A percentile compares a stretch with the other conserved stretches of the same genome.
Conservation (phyloP, 306 rosid genomes). For the Trifolium pratense region DNA sequence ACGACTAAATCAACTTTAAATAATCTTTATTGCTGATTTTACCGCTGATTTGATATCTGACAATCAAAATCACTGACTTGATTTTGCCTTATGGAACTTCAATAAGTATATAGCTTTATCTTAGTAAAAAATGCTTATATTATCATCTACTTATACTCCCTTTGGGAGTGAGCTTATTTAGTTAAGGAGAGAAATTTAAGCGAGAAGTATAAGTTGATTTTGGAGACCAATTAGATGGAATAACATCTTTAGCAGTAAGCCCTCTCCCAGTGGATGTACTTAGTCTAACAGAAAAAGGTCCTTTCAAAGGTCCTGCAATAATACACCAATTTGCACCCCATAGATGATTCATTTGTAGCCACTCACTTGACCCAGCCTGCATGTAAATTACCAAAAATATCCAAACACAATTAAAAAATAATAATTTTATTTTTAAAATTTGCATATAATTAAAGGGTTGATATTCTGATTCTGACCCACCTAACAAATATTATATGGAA, state of each 20-base stretch:
- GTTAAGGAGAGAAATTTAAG: constrained; percentile 57
- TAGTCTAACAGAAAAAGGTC: constrained; percentile 87
- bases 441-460: background rate
- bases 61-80: no score
- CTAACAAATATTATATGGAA: background rate
- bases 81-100: background rate
- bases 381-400: constrained; percentile 28
- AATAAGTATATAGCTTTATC: no score
- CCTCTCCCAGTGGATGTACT: constrained; percentile 64
- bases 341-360: constrained; percentile 78
- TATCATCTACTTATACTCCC: background rate
- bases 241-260: constrained; percentile 74
- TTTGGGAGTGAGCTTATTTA: background rate
- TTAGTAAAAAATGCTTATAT: constrained; percentile 13
- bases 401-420: background rate
- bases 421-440: background rate
- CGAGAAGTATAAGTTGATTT: constrained; percentile 81
- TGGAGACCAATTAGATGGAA: constrained; percentile 83
- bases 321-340: constrained; percentile 96
- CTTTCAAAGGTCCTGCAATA: constrained; percentile 64
- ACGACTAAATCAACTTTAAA: background rate
- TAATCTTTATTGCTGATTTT: no score
- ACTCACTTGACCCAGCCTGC: constrained; percentile 75
- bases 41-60: background rate
- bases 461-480: constrained; percentile 25